Percentiles rank a stretch among this genome's conserved stretches.
Evolutionary conservation across 345 rosid species (phyloP).

Genomic region (Atalantia buxifolia): DNA sequence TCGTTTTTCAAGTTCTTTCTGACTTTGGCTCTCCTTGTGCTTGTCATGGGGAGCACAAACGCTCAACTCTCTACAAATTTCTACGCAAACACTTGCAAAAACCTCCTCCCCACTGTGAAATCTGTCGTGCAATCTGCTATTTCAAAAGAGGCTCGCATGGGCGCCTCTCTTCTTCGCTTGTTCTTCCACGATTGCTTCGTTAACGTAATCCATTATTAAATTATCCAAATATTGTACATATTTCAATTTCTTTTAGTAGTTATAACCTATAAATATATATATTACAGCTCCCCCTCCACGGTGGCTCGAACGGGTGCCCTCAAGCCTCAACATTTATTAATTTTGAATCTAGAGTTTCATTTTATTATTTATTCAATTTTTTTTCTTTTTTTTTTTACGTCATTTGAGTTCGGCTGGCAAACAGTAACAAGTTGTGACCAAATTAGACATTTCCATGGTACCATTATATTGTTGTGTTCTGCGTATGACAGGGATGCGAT

Average conservation of each 20-base stretch:
- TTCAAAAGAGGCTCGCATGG: slow-evolving; percentile 51
- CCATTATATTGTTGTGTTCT: background rate
- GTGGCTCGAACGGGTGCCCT: too few relatives aligned
- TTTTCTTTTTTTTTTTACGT: background rate
- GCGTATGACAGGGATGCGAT: slow-evolving; percentile 63
- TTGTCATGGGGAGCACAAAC: slow-evolving; percentile 26
- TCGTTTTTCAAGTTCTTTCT: slow-evolving; percentile 17
- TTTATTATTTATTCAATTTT: background rate
- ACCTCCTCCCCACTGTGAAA: slow-evolving; percentile 45
- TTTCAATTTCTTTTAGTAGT: too few relatives aligned
- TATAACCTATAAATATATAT: too few relatives aligned
- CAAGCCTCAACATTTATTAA: too few relatives aligned
- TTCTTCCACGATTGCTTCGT: slow-evolving; percentile 95
- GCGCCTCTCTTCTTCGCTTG: slow-evolving; percentile 82
- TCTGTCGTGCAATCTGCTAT: slow-evolving; percentile 54
- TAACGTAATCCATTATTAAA: slow-evolving; percentile 42
- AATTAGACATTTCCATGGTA: background rate
- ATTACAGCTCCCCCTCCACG: too few relatives aligned
- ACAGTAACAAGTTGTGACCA: background rate
- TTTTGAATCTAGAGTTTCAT: too few relatives aligned
- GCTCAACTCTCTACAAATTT: slow-evolving; percentile 72
- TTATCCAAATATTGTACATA: too few relatives aligned
- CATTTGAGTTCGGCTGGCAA: background rate
- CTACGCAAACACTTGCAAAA: slow-evolving; percentile 67
- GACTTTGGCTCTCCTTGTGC: slow-evolving; percentile 33